Evolutionary conservation across 1,139 yeast species (phyloP).

Genomic region (Yamadazyma diospyri): DNA sequence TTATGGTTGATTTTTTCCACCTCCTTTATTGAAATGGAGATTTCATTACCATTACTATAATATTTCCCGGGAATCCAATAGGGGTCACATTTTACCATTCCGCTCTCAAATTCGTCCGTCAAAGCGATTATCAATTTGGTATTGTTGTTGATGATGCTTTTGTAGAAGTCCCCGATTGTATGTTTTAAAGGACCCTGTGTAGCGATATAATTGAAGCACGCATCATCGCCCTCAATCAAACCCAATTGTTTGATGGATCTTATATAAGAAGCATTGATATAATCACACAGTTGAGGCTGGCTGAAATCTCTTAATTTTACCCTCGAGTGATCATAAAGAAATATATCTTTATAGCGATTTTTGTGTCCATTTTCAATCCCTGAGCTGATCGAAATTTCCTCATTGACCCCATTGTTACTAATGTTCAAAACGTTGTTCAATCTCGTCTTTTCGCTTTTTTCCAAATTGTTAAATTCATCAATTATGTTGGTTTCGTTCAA

Average conservation of each 20-base stretch:
- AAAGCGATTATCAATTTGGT: constrained; percentile 44
- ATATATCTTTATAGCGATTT: constrained; percentile 76
- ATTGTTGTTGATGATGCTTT: constrained; percentile 49
- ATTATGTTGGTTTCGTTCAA: constrained; percentile 12
- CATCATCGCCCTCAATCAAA: constrained; percentile 13
- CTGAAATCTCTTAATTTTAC: constrained; percentile 43
- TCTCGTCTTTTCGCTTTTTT: constrained; percentile 29
- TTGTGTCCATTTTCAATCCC: constrained; percentile 77
- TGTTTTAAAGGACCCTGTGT: constrained; percentile 83
- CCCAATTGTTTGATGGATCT: constrained; percentile 20
- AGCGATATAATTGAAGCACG: constrained; percentile 55
- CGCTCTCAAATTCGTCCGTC: constrained; percentile 52
- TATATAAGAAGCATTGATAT: constrained; percentile 22
- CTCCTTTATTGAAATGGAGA: constrained; percentile 27
- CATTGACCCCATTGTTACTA: constrained; percentile 7
- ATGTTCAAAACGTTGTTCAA: constrained; percentile 27
- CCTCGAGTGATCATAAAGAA: constrained; percentile 79
- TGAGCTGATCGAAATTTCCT: constrained; percentile 26
- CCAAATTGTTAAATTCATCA: constrained; percentile 24
- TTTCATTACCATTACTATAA: constrained; percentile 30
- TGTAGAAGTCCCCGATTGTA: constrained; percentile 82
- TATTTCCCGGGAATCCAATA: constrained; percentile 51
- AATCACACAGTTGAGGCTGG: constrained; percentile 22
- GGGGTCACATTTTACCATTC: constrained; percentile 53
- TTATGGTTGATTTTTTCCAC: constrained; percentile 16